These are phyloP conservation scores for Rhododendron williamsianum DNA, from an alignment of 148 eudicot species.

Conservation along the genomic window DNA sequence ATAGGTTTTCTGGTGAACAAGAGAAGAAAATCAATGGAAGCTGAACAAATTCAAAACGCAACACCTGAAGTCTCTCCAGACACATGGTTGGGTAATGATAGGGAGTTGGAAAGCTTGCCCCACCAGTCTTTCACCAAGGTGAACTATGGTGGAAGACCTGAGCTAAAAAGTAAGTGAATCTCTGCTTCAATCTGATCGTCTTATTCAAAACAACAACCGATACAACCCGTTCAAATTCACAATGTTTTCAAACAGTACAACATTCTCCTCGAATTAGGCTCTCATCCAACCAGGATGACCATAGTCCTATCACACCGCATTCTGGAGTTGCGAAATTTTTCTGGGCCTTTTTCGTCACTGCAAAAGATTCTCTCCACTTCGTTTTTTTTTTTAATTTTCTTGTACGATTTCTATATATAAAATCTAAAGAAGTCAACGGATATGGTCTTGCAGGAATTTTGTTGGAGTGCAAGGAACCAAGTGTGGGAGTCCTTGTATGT, in stretches of 20 bases:
- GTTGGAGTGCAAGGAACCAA: constrained; percentile 43
- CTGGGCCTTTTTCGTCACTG: too few species aligned
- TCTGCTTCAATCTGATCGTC: neutral
- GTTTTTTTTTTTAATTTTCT: neutral
- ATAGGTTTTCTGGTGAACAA: constrained; percentile 49
- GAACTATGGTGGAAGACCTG: constrained; percentile 73
- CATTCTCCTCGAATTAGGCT: too few species aligned
- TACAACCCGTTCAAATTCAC: neutral
- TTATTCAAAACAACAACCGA: neutral
- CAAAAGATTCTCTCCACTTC: too few species aligned
- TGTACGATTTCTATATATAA: neutral
- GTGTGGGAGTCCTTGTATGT: constrained; percentile 63
- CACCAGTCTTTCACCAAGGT: constrained; percentile 48
- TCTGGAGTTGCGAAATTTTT: too few species aligned
- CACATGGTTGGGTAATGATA: constrained; percentile 38
- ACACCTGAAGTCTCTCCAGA: constrained; percentile 36
- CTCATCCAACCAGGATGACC: too few species aligned
- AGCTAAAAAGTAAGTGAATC: constrained; percentile 62
- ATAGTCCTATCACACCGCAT: too few species aligned
- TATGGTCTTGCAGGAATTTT: constrained; percentile 34
- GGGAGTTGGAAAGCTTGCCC: constrained; percentile 75
- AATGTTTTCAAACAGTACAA: neutral
- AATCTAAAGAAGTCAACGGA: neutral
- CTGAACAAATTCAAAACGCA: constrained; percentile 25
- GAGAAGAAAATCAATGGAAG: constrained; percentile 33